phyloP scores from a whole-genome alignment of 1,284 basidiomycete species.

The Pisolithus thermaeus region DNA sequence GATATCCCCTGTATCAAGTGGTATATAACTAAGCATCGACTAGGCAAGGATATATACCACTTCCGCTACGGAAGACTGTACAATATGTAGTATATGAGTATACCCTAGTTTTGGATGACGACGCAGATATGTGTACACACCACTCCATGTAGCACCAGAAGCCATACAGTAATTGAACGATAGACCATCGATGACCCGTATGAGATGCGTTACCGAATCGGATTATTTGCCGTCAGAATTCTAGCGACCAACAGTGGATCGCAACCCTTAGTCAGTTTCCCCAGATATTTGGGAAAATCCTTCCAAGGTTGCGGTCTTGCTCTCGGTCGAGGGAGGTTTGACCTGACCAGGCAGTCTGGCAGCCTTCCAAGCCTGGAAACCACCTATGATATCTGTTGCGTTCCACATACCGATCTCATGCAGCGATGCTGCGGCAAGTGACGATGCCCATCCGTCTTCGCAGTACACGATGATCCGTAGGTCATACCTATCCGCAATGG shows the following conservation, averaged over 20 bases:
- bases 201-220: background rate
- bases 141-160: too few species aligned
- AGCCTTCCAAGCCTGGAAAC: constrained; percentile 63
- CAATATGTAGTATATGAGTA: background rate
- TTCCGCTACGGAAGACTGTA: background rate
- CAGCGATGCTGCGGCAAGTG: constrained; percentile 61
- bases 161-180: too few species aligned
- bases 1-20: background rate
- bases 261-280: constrained; percentile 13
- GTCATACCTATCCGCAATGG: constrained; percentile 67
- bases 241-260: too few species aligned
- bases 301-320: constrained; percentile 27
- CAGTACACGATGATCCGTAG: constrained; percentile 64
- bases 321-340: constrained; percentile 25
- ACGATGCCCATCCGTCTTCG: constrained; percentile 64
- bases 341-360: constrained; percentile 51
- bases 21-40: background rate
- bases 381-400: constrained; percentile 70
- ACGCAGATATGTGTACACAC: too few species aligned
- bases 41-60: background rate
- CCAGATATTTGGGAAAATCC: constrained; percentile 23
- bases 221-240: too few species aligned
- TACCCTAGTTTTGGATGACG: background rate
- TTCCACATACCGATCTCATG: constrained; percentile 63
- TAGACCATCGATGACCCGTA: background rate